phyloP scores from a whole-genome alignment of 805 yeast genomes.

The Candida berthetii region DNA sequence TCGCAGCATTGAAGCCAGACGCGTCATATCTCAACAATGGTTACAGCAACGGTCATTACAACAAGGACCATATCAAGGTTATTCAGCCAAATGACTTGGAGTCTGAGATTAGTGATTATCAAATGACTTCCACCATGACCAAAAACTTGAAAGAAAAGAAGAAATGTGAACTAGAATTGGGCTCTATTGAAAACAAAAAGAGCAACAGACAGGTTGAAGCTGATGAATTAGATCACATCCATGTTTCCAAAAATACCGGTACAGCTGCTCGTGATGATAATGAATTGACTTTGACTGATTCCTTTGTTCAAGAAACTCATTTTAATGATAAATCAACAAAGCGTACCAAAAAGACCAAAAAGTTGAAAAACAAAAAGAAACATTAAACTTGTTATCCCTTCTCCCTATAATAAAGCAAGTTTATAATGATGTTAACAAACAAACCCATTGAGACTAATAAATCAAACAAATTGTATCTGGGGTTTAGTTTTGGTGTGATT shows the following conservation, averaged over 20 bases:
- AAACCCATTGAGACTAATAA: too few species aligned
- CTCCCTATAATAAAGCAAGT: too few species aligned
- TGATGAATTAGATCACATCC: too few species aligned
- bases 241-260: too few species aligned
- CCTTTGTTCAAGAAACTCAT: slow-evolving; percentile 4
- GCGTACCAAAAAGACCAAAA: slow-evolving; percentile 13
- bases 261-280: slow-evolving; percentile 10
- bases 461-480: too few species aligned
- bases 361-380: slow-evolving; percentile 4
- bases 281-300: background rate
- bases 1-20: slow-evolving; percentile 28
- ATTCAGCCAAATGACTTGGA: slow-evolving; percentile 12
- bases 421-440: too few species aligned
- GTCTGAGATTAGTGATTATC: slow-evolving; percentile 10
- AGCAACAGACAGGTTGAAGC: too few species aligned
- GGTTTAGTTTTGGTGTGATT: too few species aligned
- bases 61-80: background rate
- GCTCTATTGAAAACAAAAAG: too few species aligned
- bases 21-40: background rate
- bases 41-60: background rate
- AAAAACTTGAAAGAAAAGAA: background rate
- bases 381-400: too few species aligned
- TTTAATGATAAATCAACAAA: slow-evolving; percentile 16
- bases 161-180: background rate
- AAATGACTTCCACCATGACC: slow-evolving; percentile 10